Percentiles rank a stretch among this genome's conserved stretches.
Evolutionary conservation across 108 stramenopile genomes (phyloP).

Genomic region (Parietichytrium sp.): DNA sequence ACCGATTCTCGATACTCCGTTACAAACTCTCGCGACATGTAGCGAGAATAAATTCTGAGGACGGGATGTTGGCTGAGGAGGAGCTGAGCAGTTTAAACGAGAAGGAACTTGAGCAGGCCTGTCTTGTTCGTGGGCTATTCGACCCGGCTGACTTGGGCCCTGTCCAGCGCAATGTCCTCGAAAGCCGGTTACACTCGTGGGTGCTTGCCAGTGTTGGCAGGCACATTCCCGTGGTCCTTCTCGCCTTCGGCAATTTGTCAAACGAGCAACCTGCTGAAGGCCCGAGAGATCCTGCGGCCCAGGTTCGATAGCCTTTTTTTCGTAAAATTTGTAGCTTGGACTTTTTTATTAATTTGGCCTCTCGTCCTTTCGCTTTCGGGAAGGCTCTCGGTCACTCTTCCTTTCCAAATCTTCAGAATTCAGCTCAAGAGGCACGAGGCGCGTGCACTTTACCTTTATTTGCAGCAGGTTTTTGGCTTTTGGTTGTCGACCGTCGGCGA

Average conservation of each 20-base stretch:
- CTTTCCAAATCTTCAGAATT: too few relatives aligned
- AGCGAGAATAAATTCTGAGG: neutral
- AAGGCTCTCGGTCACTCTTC: too few relatives aligned
- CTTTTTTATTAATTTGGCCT: too few relatives aligned
- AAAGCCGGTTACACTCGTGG: neutral
- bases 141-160: neutral
- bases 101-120: neutral
- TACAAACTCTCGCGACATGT: slow-evolving; percentile 1
- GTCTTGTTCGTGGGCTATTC: neutral
- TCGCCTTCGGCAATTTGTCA: slow-evolving; percentile 29
- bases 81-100: neutral
- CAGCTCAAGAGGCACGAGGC: too few relatives aligned
- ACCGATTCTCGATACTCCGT: slow-evolving; percentile 6
- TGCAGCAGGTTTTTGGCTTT: too few relatives aligned
- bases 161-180: neutral
- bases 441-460: too few relatives aligned
- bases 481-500: too few relatives aligned
- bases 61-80: neutral
- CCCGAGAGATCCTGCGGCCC: too few relatives aligned
- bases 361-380: too few relatives aligned
- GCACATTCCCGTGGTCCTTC: neutral
- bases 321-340: too few relatives aligned
- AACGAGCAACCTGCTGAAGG: too few relatives aligned
- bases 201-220: neutral
- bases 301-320: too few relatives aligned